Evolutionary conservation across 1,284 basidiomycete genomes (phyloP).

Genomic region (Fomitopsis pinicola): DNA sequence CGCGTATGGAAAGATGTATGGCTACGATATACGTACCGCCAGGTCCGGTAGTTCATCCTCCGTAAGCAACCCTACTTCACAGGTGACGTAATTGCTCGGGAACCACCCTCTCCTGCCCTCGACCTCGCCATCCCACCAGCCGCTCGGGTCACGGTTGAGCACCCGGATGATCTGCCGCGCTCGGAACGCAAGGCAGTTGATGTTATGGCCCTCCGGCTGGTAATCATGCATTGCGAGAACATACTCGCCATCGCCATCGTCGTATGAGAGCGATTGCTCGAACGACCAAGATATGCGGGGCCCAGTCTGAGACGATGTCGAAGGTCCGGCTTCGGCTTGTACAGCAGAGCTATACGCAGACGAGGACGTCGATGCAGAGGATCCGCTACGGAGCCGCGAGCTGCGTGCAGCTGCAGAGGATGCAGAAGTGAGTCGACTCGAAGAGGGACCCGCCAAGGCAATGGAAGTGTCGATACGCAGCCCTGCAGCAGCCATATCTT

Average conservation of each 20-base stretch:
- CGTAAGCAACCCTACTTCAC: constrained; percentile 47
- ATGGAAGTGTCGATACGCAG: constrained; percentile 46
- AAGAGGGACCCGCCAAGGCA: constrained; percentile 28
- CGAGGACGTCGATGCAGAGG: constrained; percentile 25
- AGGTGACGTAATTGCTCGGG: constrained; percentile 87
- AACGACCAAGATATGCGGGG: constrained; percentile 12
- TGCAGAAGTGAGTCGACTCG: constrained; percentile 20
- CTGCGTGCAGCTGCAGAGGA: constrained; percentile 15
- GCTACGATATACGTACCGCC: constrained; percentile 34
- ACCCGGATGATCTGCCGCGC: constrained; percentile 91
- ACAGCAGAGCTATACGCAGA: constrained; percentile 12
- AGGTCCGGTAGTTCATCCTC: constrained; percentile 46
- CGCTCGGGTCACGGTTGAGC: constrained; percentile 80
- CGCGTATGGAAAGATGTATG: not conserved
- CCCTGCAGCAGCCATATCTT: constrained; percentile 33
- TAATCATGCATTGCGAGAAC: constrained; percentile 91
- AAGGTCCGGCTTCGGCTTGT: constrained; percentile 2
- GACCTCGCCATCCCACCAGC: constrained; percentile 99
- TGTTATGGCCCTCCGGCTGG: constrained; percentile 61
- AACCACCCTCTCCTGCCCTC: constrained; percentile 93
- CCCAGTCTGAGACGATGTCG: not conserved
- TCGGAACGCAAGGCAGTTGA: constrained; percentile 84
- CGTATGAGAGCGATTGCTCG: constrained; percentile 16
- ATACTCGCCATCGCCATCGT: constrained; percentile 48
- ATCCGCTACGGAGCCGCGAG: constrained; percentile 18